phyloP scores from a whole-genome alignment of 176 grass and related monocot genomes.

The Microstegium vimineum region DNA sequence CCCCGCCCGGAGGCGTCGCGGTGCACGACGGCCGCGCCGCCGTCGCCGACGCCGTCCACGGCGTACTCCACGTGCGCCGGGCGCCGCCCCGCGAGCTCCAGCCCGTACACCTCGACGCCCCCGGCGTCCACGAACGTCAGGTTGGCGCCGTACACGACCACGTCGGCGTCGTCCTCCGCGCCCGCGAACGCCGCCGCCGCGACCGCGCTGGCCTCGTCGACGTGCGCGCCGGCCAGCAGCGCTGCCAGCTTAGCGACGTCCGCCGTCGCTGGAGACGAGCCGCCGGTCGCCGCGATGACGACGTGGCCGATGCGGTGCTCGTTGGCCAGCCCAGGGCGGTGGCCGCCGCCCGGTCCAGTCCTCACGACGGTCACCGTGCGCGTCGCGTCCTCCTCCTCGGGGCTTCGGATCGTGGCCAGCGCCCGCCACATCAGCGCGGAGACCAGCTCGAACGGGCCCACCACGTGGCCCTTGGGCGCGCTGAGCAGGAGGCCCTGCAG shows the following conservation, averaged over 20 bases:
- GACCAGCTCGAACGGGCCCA: constrained; percentile 49
- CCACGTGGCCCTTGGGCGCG: background rate
- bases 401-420: constrained; percentile 35
- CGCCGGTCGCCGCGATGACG: constrained; percentile 15
- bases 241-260: constrained; percentile 33
- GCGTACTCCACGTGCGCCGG: constrained; percentile 43
- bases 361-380: constrained; percentile 44
- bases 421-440: constrained; percentile 44
- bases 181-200: constrained; percentile 11
- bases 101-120: constrained; percentile 26
- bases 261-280: background rate
- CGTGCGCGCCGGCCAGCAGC: constrained; percentile 23
- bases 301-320: constrained; percentile 30
- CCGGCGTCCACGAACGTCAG: constrained; percentile 60
- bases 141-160: constrained; percentile 51
- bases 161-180: constrained; percentile 19
- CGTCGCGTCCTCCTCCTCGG: constrained; percentile 9
- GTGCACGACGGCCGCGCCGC: constrained; percentile 43
- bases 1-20: background rate
- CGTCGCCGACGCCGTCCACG: constrained; percentile 40
- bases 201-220: constrained; percentile 18
- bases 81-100: constrained; percentile 37
- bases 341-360: background rate
- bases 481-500: constrained; percentile 11
- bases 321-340: constrained; percentile 9